Conservation (phyloP, 208 protist genomes). For the Leishmania guyanensis region DNA sequence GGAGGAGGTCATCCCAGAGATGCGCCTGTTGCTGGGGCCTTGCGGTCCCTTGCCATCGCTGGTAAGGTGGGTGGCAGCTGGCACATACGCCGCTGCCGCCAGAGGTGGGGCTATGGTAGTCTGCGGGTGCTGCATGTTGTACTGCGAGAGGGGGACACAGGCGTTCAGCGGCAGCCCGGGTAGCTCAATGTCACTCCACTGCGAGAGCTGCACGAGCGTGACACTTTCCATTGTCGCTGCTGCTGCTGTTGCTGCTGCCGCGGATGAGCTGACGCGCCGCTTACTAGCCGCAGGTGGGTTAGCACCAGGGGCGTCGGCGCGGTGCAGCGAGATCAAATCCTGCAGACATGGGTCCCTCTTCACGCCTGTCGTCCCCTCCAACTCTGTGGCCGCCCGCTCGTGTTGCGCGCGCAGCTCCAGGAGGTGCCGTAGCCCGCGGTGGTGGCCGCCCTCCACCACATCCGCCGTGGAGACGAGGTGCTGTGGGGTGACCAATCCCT, state of each 20-base stretch:
- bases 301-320: conserved; percentile 12
- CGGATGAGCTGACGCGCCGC: conserved; percentile 9
- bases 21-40: conserved; percentile 1
- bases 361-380: conserved; percentile 28
- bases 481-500: conserved; percentile 65
- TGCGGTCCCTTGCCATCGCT: conserved; percentile 3
- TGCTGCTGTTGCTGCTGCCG: not conserved
- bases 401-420: conserved; percentile 61
- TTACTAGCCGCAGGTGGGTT: conserved; percentile 5
- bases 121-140: conserved; percentile 60
- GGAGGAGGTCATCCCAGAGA: conserved; percentile 3
- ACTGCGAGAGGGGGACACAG: conserved; percentile 56
- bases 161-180: conserved; percentile 52
- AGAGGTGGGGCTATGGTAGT: conserved; percentile 25
- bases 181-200: conserved; percentile 57
- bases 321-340: conserved; percentile 57
- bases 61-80: conserved; percentile 7
- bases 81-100: conserved; percentile 43
- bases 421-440: conserved; percentile 75
- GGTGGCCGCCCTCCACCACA: conserved; percentile 50
- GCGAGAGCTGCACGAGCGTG: conserved; percentile 23
- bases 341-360: conserved; percentile 56
- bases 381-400: conserved; percentile 35
- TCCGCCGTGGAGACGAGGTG: conserved; percentile 54
- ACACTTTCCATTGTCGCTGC: conserved; percentile 17